Base-by-base conservation (phyloP, 345 rosid species). In the Lepidium africanum region DNA sequence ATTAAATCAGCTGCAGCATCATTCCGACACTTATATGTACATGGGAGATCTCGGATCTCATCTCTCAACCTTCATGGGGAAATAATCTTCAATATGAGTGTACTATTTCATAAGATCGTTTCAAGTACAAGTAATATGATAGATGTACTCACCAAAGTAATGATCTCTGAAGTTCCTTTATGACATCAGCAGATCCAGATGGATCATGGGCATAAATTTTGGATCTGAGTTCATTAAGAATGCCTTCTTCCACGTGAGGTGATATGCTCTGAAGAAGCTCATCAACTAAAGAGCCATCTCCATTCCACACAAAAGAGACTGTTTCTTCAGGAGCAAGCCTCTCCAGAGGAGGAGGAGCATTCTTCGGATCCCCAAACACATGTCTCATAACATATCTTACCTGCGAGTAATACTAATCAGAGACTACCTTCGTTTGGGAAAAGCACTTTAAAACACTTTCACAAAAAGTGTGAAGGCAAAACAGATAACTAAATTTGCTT, bases 1-100 rank as follows among this genome's bases (percentile, higher is more conserved):
- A 95, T 82, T 80, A 95, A 83, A 83, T 95, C 99, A 70, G 99
- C 99, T 43, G 99, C 97, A 60, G 99, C 99, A 74, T 95, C 99
- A 60, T 95, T 86, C 72, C 97, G 89, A 69, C 96, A 91, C 80
- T 85, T 91, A 78, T 87, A 86, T 57, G 93, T 85, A 80, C 97
- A 95, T 10, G 91, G 91, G 62, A 95, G 94, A 74, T 79, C 80
- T 45, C 96, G 85, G 36, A 91, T 72, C 81, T 91, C 99, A 53
- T 95, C 97, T 75, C 99, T 85, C 90, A 95, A 83, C 97, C 99
- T 95, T 78, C 47, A 74, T 43, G 27, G 63, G 62, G 38, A 65
- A 60, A 47, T 37, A 65, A 43, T 43, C 9, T 36, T 64, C 5
- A 40, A 42, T 13, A 61, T 65, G 61, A 53, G 59, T 36, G 16